Evolutionary conservation across 169 alveolate genomes (phyloP).

Genomic region (Eimeria acervulina): DNA sequence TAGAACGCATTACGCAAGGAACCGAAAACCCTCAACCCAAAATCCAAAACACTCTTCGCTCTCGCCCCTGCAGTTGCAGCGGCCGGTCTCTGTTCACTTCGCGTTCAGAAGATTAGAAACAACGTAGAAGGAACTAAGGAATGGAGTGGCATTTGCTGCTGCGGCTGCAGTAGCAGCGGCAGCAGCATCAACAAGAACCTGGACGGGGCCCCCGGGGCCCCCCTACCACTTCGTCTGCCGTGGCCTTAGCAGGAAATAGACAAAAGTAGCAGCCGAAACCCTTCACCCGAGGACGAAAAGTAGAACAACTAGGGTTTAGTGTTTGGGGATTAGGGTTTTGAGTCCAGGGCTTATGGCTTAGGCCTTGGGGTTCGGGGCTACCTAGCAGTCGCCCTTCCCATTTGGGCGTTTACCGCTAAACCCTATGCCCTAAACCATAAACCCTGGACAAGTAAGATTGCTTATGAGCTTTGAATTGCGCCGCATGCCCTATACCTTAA

Average conservation of each 20-base stretch:
- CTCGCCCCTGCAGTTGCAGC: not conserved
- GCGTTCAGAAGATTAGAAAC: not conserved
- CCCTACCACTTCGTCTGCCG: not conserved
- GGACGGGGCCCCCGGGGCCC: conserved; percentile 18
- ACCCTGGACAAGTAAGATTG: not conserved
- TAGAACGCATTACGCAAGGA: not conserved
- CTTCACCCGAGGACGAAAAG: too few species aligned
- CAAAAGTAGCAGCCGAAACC: not conserved
- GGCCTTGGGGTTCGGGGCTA: not conserved
- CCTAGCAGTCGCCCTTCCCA: not conserved
- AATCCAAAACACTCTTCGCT: not conserved
- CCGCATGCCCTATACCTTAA: too few species aligned
- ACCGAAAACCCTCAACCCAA: not conserved
- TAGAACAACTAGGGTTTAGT: too few species aligned
- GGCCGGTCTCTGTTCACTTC: not conserved
- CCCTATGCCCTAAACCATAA: not conserved
- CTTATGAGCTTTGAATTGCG: too few species aligned
- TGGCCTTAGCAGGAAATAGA: not conserved
- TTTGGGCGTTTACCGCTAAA: not conserved
- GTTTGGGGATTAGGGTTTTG: not conserved
- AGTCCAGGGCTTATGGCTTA: not conserved
- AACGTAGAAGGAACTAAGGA: not conserved
- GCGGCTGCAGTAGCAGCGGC: not conserved
- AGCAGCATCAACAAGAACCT: not conserved
- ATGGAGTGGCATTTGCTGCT: not conserved